Percentiles rank a stretch among this genome's conserved stretches.
phyloP scores from a whole-genome alignment of 2,329 filamentous ascomycete genomes.

The Ophiostoma tasmaniense region DNA sequence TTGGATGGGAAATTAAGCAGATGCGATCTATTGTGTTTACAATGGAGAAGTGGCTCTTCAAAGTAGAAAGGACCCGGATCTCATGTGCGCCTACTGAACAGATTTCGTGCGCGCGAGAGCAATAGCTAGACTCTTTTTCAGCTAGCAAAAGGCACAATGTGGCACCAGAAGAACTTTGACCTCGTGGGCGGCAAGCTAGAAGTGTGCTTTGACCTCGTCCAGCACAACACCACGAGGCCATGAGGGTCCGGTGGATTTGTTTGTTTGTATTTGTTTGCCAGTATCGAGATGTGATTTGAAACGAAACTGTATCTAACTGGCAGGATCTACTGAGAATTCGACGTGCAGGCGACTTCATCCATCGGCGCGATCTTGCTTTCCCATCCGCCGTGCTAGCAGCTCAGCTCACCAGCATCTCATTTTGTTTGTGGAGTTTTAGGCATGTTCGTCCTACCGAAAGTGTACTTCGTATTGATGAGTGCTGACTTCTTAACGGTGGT shows the following conservation, averaged over 20 bases:
- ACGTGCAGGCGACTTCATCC: too few relatives aligned
- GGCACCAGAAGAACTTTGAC: not conserved
- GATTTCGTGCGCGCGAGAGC: not conserved
- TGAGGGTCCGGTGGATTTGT: not conserved
- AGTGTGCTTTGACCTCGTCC: slow-evolving; percentile 1
- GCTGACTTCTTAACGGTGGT: too few relatives aligned
- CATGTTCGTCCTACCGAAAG: not conserved
- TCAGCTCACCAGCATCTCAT: not conserved
- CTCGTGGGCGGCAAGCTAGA: not conserved
- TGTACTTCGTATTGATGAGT: too few relatives aligned
- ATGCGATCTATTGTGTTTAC: not conserved
- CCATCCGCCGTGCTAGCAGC: not conserved
- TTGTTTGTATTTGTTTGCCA: not conserved
- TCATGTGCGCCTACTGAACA: not conserved
- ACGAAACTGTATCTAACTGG: too few relatives aligned
- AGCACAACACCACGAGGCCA: not conserved
- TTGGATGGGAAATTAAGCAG: not conserved
- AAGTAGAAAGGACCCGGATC: not conserved
- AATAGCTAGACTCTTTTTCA: not conserved
- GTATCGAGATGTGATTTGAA: not conserved
- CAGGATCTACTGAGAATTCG: too few relatives aligned
- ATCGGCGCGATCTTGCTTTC: not conserved
- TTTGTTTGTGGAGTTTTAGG: not conserved
- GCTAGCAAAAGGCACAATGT: not conserved
- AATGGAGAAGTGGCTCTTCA: not conserved